Conservation (phyloP, 2,329 filamentous ascomycete species). For the Epicoccum nigrum region DNA sequence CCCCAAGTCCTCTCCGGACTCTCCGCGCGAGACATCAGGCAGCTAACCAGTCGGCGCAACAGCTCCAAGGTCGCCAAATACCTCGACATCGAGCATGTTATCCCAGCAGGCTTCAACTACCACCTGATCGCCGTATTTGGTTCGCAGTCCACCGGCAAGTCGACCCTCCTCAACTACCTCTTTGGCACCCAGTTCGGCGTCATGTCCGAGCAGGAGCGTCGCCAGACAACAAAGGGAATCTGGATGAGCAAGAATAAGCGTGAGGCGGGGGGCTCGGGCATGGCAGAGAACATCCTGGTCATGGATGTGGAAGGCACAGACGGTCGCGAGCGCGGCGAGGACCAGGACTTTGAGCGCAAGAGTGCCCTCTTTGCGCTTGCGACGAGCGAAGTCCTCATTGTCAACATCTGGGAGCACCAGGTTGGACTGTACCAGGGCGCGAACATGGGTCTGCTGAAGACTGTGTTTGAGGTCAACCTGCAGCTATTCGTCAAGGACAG, state of each 20-base stretch:
- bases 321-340: slow-evolving; percentile 92
- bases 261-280: slow-evolving; percentile 58
- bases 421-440: slow-evolving; percentile 97
- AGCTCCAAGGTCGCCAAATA: slow-evolving; percentile 83
- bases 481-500: slow-evolving; percentile 96
- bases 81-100: slow-evolving; percentile 77
- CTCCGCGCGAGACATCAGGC: neutral
- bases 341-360: slow-evolving; percentile 99
- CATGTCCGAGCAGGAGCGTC: slow-evolving; percentile 92
- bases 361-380: slow-evolving; percentile 96
- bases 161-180: slow-evolving; percentile 91
- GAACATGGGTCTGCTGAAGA: slow-evolving; percentile 98
- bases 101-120: slow-evolving; percentile 95
- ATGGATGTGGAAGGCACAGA: slow-evolving; percentile 99
- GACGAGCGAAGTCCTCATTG: slow-evolving; percentile 95
- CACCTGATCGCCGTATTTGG: slow-evolving; percentile 99
- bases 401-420: slow-evolving; percentile 99
- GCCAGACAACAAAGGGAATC: slow-evolving; percentile 98
- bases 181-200: slow-evolving; percentile 97
- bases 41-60: slow-evolving; percentile 30
- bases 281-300: slow-evolving; percentile 97
- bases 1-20: too few species aligned
- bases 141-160: slow-evolving; percentile 98
- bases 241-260: slow-evolving; percentile 99
- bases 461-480: slow-evolving; percentile 97